A percentile compares a stretch with the other conserved stretches of the same genome.
These are phyloP conservation scores for Syncephalis plumigaleata DNA, from an alignment of 371 early-diverging fungal genomes.

Conservation along the genomic window DNA sequence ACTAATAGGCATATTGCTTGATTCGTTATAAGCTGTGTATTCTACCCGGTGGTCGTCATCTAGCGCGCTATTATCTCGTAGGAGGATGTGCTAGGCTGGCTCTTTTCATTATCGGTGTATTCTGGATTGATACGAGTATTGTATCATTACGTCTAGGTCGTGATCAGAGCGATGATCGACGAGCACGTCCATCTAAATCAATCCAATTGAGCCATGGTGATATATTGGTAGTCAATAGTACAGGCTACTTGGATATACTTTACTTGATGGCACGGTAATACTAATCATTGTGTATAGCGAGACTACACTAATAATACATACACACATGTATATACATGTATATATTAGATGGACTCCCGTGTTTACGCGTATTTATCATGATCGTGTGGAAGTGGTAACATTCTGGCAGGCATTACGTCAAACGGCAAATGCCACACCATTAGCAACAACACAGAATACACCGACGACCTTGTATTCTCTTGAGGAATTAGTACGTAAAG, in stretches of 20 bases:
- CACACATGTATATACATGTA: neutral
- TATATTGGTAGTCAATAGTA: constrained; percentile 64
- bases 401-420: constrained; percentile 36
- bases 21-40: too few species aligned
- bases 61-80: too few species aligned
- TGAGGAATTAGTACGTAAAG: constrained; percentile 25
- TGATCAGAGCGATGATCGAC: too few species aligned
- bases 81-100: neutral
- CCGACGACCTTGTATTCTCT: constrained; percentile 10
- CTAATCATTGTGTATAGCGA: constrained; percentile 7
- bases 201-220: constrained; percentile 30
- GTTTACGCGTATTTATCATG: constrained; percentile 44
- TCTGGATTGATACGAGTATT: constrained; percentile 6
- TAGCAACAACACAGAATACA: too few species aligned
- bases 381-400: constrained; percentile 19
- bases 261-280: constrained; percentile 45
- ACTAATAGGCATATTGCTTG: too few species aligned
- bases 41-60: too few species aligned
- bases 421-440: constrained; percentile 9
- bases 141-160: too few species aligned
- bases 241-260: constrained; percentile 68
- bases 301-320: neutral
- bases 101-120: constrained; percentile 2
- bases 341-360: constrained; percentile 41
- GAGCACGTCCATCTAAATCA: constrained; percentile 5